phyloP scores from a whole-genome alignment of 768 basidiomycete genomes.

The Russula ochroleuca region DNA sequence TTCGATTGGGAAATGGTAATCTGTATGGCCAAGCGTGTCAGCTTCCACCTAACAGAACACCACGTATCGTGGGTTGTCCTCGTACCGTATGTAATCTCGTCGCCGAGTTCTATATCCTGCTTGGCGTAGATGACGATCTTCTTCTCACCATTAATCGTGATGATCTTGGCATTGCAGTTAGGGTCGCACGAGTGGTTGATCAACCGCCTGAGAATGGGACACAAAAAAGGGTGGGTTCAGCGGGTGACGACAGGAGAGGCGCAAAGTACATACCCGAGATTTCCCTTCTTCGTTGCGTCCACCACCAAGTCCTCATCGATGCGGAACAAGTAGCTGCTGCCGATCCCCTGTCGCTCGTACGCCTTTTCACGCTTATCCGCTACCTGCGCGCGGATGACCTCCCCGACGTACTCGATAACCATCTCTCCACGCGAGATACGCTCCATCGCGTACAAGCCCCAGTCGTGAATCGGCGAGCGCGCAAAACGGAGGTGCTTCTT shows the following conservation, averaged over 20 bases:
- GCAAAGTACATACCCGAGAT: conserved; percentile 76
- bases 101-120: conserved; percentile 90
- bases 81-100: conserved; percentile 95
- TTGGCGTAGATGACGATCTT: conserved; percentile 99
- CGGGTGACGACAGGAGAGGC: neutral
- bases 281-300: conserved; percentile 98
- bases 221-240: neutral
- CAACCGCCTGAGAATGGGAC: conserved; percentile 57
- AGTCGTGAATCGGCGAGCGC: conserved; percentile 94
- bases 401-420: conserved; percentile 99
- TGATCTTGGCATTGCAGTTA: conserved; percentile 86
- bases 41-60: neutral
- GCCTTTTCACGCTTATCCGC: conserved; percentile 96
- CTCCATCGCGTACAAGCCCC: conserved; percentile 98
- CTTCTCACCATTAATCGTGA: conserved; percentile 87
- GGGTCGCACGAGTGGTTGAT: conserved; percentile 99
- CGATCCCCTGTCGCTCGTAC: conserved; percentile 96
- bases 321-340: conserved; percentile 95
- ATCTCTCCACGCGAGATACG: conserved; percentile 90
- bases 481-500: conserved; percentile 98
- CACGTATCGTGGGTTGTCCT: neutral
- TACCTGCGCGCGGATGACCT: conserved; percentile 90
- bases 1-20: conserved; percentile 99
- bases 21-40: conserved; percentile 38
- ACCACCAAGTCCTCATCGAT: conserved; percentile 98